A percentile compares a stretch with the other conserved stretches of the same genome.
Evolutionary conservation across 805 yeast species (phyloP).

Genomic region (Starmerella roubikii): DNA sequence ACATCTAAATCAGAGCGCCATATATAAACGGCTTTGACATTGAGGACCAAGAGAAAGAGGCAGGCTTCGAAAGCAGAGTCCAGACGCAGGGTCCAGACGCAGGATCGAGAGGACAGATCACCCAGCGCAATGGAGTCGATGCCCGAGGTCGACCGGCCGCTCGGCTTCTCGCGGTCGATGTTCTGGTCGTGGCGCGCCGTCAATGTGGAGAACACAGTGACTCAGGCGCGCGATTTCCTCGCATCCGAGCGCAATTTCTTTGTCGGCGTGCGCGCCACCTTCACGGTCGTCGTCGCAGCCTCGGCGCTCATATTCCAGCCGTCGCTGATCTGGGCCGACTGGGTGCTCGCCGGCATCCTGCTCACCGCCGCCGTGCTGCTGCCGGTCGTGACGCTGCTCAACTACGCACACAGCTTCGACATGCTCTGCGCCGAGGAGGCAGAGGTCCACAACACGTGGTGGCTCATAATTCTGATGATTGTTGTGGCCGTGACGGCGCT

Average conservation of each 20-base stretch:
- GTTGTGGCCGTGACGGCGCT: conserved; percentile 15
- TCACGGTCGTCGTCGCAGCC: conserved; percentile 22
- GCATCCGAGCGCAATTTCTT: conserved; percentile 25
- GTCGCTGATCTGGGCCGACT: conserved; percentile 6
- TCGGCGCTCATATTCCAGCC: conserved; percentile 13
- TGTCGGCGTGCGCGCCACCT: conserved; percentile 16
- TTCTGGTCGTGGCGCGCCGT: conserved; percentile 20
- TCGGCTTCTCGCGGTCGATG: not conserved
- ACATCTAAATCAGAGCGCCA: no score
- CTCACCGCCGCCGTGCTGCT: conserved; percentile 14
- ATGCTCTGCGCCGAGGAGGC: conserved; percentile 15
- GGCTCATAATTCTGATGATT: conserved; percentile 9
- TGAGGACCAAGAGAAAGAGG: no score
- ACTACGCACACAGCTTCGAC: conserved; percentile 18
- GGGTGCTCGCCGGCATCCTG: conserved; percentile 17
- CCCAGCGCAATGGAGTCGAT: no score
- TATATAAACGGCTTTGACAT: no score
- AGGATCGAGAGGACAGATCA: no score
- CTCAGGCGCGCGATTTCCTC: conserved; percentile 26
- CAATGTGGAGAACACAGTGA: conserved; percentile 20
- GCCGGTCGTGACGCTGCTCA: conserved; percentile 18
- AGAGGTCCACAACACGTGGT: conserved; percentile 14
- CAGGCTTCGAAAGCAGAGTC: no score
- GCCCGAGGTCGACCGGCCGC: no score
- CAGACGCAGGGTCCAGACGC: no score